Evolutionary conservation across 2,329 filamentous ascomycete species (phyloP).

Genomic region (Lachnellula arida): DNA sequence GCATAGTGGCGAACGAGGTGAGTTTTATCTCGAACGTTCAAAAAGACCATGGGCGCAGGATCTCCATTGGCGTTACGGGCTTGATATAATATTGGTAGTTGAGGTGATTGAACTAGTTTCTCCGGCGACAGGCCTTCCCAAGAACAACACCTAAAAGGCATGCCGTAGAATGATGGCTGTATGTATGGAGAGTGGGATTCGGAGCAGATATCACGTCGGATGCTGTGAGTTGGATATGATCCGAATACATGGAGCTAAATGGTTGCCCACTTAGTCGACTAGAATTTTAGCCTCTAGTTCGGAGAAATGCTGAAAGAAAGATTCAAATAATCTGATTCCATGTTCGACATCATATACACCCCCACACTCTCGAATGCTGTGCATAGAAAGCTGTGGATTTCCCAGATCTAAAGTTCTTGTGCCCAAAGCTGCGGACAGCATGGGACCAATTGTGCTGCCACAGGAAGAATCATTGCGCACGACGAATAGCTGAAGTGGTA

Average conservation of each 20-base stretch:
- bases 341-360: slow-evolving; percentile 84
- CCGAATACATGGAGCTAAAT: neutral
- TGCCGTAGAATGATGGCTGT: no score
- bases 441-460: slow-evolving; percentile 96
- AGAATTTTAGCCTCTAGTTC: slow-evolving; percentile 76
- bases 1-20: no score
- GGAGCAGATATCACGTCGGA: neutral
- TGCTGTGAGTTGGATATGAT: neutral
- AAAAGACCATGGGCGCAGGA: no score
- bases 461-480: slow-evolving; percentile 93
- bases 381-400: slow-evolving; percentile 94
- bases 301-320: slow-evolving; percentile 84
- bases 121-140: no score
- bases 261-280: slow-evolving; percentile 57
- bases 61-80: no score
- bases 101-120: no score
- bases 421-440: slow-evolving; percentile 82
- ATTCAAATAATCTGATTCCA: slow-evolving; percentile 78
- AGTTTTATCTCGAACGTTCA: no score
- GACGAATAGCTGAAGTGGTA: slow-evolving; percentile 92
- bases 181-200: neutral
- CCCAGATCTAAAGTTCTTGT: slow-evolving; percentile 87
- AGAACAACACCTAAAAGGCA: no score
- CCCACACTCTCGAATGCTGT: slow-evolving; percentile 90
- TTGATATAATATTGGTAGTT: no score